phyloP scores from a whole-genome alignment of 106 monocot species.

The Vanilla planifolia region DNA sequence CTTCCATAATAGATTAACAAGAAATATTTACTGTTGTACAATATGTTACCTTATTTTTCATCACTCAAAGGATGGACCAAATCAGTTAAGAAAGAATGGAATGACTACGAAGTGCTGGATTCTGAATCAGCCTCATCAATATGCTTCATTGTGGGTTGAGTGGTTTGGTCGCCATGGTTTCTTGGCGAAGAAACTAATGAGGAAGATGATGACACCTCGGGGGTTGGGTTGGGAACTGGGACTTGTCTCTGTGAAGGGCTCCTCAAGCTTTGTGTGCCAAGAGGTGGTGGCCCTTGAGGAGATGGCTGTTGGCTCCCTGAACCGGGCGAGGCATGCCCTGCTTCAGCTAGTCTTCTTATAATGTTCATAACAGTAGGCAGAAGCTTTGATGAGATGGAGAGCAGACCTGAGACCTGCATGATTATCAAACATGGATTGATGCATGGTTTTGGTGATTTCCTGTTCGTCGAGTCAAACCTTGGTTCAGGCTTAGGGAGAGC shows the following conservation, averaged over 20 bases:
- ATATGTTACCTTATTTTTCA: too few species aligned
- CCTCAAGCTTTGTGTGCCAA: conserved; percentile 13
- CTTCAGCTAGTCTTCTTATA: conserved; percentile 36
- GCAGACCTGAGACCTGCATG: conserved; percentile 55
- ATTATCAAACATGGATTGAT: too few species aligned
- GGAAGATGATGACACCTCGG: conserved; percentile 20
- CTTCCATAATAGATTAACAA: too few species aligned
- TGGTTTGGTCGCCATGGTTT: conserved; percentile 6
- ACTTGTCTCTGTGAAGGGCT: conserved; percentile 11
- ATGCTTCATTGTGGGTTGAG: not conserved
- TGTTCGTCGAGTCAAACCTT: too few species aligned
- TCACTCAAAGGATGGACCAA: too few species aligned
- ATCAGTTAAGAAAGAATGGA: too few species aligned
- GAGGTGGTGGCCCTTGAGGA: conserved; percentile 9
- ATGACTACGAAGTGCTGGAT: not conserved
- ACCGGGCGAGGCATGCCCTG: conserved; percentile 8
- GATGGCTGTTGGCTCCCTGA: conserved; percentile 5
- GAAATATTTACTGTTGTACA: too few species aligned
- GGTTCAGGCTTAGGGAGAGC: too few species aligned
- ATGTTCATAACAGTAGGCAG: conserved; percentile 52
- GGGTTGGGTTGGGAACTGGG: not conserved
- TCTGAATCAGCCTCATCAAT: conserved; percentile 13
- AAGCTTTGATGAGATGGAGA: conserved; percentile 44
- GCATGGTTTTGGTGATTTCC: too few species aligned
- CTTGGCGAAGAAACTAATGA: conserved; percentile 24